Conservation (phyloP, 768 basidiomycete genomes). For the Kwoniella dejecticola region DNA sequence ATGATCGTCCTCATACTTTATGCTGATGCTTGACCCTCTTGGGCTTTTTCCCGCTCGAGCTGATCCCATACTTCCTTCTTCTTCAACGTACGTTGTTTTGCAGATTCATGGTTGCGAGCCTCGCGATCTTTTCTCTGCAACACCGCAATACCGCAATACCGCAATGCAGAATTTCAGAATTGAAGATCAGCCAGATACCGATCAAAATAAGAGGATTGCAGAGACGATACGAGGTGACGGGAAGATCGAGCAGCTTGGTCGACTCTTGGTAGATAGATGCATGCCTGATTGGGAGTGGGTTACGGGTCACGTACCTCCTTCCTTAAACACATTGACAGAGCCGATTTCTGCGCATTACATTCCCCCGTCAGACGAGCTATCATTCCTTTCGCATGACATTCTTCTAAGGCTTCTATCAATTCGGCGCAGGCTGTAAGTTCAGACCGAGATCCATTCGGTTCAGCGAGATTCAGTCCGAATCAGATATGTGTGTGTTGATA, state of each 20-base stretch:
- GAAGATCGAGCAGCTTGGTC: no score
- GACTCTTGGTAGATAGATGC: no score
- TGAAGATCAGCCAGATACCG: no score
- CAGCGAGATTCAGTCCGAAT: no score
- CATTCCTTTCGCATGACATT: constrained; percentile 50
- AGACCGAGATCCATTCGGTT: background rate
- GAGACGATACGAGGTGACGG: no score
- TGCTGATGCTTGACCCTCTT: background rate
- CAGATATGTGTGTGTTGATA: no score
- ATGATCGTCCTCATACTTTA: background rate
- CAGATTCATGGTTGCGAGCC: constrained; percentile 45
- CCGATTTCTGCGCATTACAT: constrained; percentile 47
- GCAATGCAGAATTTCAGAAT: no score
- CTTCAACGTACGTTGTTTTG: constrained; percentile 44
- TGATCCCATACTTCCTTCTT: constrained; percentile 49
- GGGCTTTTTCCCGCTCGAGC: constrained; percentile 33
- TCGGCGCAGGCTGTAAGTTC: constrained; percentile 40
- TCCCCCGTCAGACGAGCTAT: constrained; percentile 37
- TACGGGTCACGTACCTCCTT: constrained; percentile 54
- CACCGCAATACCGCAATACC: no score
- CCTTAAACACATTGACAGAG: constrained; percentile 45
- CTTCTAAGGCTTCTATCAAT: constrained; percentile 48
- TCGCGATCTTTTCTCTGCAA: constrained; percentile 49
- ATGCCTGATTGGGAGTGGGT: no score
- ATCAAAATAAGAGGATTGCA: no score